Conservation (phyloP, 202 grass and related monocot species). For the Eragrostis tef region DNA sequence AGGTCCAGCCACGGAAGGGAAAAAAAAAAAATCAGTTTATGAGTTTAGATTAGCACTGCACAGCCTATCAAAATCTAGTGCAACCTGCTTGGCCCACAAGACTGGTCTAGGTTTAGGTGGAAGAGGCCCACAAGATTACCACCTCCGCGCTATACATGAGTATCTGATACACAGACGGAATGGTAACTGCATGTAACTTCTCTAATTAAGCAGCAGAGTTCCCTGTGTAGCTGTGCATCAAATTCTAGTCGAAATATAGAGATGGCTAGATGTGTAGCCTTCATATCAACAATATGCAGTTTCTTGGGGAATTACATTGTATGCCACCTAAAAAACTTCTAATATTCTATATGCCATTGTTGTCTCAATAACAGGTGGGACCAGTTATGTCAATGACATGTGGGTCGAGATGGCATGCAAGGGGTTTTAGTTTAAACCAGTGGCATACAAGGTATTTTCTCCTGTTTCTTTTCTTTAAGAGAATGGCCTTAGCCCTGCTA, state of each 20-base stretch:
- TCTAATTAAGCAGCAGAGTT: background rate
- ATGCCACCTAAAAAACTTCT: too few relatives aligned
- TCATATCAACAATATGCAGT: background rate
- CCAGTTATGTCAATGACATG: too few relatives aligned
- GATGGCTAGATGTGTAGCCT: background rate
- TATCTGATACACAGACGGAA: background rate
- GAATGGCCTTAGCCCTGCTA: too few relatives aligned
- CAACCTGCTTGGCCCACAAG: conserved; percentile 11
- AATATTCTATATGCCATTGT: too few relatives aligned
- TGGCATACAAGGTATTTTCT: too few relatives aligned
- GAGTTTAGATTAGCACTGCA: background rate
- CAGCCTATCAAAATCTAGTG: conserved; percentile 7
- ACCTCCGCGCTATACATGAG: background rate
- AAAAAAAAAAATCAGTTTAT: too few relatives aligned
- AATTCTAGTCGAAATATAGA: background rate
- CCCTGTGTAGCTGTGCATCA: background rate
- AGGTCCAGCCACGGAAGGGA: background rate
- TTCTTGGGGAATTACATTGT: too few relatives aligned
- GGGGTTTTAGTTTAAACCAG: too few relatives aligned
- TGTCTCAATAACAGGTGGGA: too few relatives aligned
- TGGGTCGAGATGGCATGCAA: too few relatives aligned
- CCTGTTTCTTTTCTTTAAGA: too few relatives aligned
- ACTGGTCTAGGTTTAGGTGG: background rate
- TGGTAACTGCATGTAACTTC: background rate
- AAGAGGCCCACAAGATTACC: background rate